phyloP scores from a whole-genome alignment of 306 rosid genomes.

The Astragalus glycyphyllos region DNA sequence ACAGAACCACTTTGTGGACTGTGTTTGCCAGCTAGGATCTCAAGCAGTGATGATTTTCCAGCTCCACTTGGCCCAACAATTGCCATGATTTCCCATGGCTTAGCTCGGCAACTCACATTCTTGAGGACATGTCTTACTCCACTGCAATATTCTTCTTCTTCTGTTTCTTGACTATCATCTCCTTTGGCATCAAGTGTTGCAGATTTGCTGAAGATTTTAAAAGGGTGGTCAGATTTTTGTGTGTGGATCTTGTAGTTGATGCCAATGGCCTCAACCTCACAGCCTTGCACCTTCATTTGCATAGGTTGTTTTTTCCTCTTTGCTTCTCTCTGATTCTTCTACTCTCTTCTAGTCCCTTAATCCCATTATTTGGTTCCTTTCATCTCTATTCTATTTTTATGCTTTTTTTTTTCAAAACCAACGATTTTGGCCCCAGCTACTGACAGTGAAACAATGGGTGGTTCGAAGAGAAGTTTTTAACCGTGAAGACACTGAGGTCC shows the following conservation, averaged over 20 bases:
- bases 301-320: slow-evolving; percentile 18
- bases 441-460: slow-evolving; percentile 49
- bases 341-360: slow-evolving; percentile 42
- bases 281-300: slow-evolving; percentile 76
- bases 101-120: slow-evolving; percentile 66
- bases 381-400: slow-evolving; percentile 39
- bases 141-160: slow-evolving; percentile 37
- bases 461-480: slow-evolving; percentile 34
- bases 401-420: slow-evolving; percentile 36
- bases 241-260: slow-evolving; percentile 69
- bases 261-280: slow-evolving; percentile 83
- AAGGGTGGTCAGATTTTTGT: slow-evolving; percentile 52
- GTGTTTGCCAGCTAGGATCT: slow-evolving; percentile 80
- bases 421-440: slow-evolving; percentile 43
- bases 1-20: slow-evolving; percentile 67
- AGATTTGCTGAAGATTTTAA: slow-evolving; percentile 56
- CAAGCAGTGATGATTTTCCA: slow-evolving; percentile 87
- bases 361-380: slow-evolving; percentile 45
- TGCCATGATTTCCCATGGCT: slow-evolving; percentile 85
- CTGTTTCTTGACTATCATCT: slow-evolving; percentile 40
- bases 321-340: slow-evolving; percentile 32
- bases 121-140: slow-evolving; percentile 65
- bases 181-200: slow-evolving; percentile 33
- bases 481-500: slow-evolving; percentile 51
- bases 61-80: slow-evolving; percentile 97